Conservation (phyloP, 805 yeast species). For the Wickerhamomyces hampshirensis region DNA sequence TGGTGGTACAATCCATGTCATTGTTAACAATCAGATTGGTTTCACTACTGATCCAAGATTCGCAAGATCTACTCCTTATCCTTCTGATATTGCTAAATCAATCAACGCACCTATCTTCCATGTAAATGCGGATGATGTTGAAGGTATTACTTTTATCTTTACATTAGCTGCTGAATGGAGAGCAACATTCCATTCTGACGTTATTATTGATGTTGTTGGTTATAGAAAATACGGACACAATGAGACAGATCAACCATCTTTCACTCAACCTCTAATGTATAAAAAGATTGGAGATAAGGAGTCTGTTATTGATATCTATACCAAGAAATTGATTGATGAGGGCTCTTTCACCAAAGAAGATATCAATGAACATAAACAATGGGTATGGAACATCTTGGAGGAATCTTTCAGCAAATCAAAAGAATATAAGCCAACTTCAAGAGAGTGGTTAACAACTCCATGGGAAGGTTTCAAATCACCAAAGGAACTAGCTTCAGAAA, state of each 20-base stretch:
- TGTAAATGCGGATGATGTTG: slow-evolving; percentile 97
- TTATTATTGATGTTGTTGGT: slow-evolving; percentile 94
- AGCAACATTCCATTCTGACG: slow-evolving; percentile 93
- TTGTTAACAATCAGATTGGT: slow-evolving; percentile 98
- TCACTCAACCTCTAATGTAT: slow-evolving; percentile 99
- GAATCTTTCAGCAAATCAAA: slow-evolving; percentile 84
- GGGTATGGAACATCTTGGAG: slow-evolving; percentile 96
- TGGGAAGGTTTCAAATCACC: slow-evolving; percentile 99
- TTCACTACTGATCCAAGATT: slow-evolving; percentile 98
- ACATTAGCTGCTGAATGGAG: slow-evolving; percentile 99
- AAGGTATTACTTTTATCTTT: slow-evolving; percentile 86
- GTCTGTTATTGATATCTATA: slow-evolving; percentile 83
- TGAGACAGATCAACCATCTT: slow-evolving; percentile 98
- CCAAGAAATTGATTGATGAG: slow-evolving; percentile 73
- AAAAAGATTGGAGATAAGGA: slow-evolving; percentile 83
- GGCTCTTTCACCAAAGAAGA: slow-evolving; percentile 88
- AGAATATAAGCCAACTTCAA: slow-evolving; percentile 83
- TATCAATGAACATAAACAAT: slow-evolving; percentile 90
- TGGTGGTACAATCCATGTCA: slow-evolving; percentile 97
- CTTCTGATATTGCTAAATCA: slow-evolving; percentile 95
- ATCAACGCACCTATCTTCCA: slow-evolving; percentile 99
- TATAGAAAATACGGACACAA: slow-evolving; percentile 99
- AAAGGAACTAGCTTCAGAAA: slow-evolving; percentile 91
- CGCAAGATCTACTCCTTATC: slow-evolving; percentile 96
- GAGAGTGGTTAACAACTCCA: slow-evolving; percentile 98